Percentiles rank a stretch among this genome's conserved stretches.
These are phyloP conservation scores for Bipolaris victoriae DNA, from an alignment of 2,329 filamentous ascomycete species.

Conservation along the genomic window DNA sequence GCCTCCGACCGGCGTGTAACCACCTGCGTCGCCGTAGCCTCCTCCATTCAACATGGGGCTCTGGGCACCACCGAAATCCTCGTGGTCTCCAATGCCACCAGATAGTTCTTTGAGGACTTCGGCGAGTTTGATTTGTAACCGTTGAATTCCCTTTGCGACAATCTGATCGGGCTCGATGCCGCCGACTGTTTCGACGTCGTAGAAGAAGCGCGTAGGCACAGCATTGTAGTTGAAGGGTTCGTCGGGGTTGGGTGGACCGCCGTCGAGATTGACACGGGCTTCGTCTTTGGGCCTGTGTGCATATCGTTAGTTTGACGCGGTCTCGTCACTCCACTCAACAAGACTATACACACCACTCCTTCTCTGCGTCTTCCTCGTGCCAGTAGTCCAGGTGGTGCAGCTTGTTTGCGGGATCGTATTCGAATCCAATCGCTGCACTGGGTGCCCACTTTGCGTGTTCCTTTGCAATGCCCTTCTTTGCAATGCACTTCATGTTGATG, in stretches of 20 bases:
- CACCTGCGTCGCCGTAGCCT: constrained; percentile 62
- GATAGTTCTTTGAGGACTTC: constrained; percentile 71
- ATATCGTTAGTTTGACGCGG: background rate
- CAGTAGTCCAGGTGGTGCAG: constrained; percentile 89
- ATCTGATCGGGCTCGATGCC: constrained; percentile 89
- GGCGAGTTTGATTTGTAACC: constrained; percentile 89
- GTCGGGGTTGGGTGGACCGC: constrained; percentile 74
- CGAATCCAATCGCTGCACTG: constrained; percentile 89
- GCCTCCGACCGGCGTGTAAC: constrained; percentile 66
- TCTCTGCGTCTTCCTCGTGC: constrained; percentile 85
- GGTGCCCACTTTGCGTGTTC: constrained; percentile 99
- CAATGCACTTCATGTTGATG: constrained; percentile 86
- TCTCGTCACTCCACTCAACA: background rate
- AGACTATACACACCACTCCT: constrained; percentile 76
- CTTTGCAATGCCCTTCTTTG: constrained; percentile 98
- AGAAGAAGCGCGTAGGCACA: constrained; percentile 83
- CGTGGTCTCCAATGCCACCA: constrained; percentile 60
- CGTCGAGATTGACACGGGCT: constrained; percentile 80
- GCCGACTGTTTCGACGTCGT: constrained; percentile 88
- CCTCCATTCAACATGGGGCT: constrained; percentile 63
- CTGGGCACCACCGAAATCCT: constrained; percentile 66
- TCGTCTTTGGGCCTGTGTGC: constrained; percentile 74
- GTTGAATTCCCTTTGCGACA: constrained; percentile 84
- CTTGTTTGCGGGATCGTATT: constrained; percentile 98
- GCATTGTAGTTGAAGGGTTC: constrained; percentile 92